Conservation (phyloP, 1,284 basidiomycete genomes). For the Earliella scabrosa region DNA sequence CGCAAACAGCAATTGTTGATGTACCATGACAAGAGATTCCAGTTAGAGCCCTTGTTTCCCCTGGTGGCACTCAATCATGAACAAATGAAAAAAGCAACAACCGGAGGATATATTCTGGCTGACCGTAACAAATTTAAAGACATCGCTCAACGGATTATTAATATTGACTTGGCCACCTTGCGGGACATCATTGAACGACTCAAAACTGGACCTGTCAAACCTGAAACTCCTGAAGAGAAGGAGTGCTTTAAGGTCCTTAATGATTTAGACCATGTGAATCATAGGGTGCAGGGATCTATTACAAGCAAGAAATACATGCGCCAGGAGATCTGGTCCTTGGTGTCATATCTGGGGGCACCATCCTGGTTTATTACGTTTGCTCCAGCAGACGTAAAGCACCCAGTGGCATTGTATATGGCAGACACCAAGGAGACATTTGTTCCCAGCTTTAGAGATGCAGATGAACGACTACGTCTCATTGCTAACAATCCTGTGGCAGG, state of each 20-base stretch:
- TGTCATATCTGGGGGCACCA: constrained; percentile 34
- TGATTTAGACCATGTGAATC: constrained; percentile 39
- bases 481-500: constrained; percentile 39
- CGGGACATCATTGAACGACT: constrained; percentile 26
- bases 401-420: constrained; percentile 12
- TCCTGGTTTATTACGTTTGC: constrained; percentile 42
- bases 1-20: too few species aligned
- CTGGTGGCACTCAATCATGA: constrained; percentile 44
- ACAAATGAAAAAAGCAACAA: constrained; percentile 36
- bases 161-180: constrained; percentile 31
- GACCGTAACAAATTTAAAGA: too few species aligned
- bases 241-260: constrained; percentile 38
- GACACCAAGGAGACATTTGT: not conserved
- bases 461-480: constrained; percentile 16
- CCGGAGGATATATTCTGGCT: constrained; percentile 35
- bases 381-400: constrained; percentile 18
- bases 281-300: constrained; percentile 36
- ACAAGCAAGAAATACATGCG: constrained; percentile 39
- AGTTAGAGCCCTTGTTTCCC: constrained; percentile 38
- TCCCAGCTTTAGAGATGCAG: not conserved
- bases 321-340: constrained; percentile 44
- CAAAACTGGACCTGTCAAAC: constrained; percentile 27
- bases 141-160: constrained; percentile 32
- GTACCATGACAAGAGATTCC: constrained; percentile 46
- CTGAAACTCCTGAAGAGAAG: constrained; percentile 37